These are phyloP conservation scores for Paspalum notatum DNA, from an alignment of 176 grass and related monocot species.

Conservation along the genomic window DNA sequence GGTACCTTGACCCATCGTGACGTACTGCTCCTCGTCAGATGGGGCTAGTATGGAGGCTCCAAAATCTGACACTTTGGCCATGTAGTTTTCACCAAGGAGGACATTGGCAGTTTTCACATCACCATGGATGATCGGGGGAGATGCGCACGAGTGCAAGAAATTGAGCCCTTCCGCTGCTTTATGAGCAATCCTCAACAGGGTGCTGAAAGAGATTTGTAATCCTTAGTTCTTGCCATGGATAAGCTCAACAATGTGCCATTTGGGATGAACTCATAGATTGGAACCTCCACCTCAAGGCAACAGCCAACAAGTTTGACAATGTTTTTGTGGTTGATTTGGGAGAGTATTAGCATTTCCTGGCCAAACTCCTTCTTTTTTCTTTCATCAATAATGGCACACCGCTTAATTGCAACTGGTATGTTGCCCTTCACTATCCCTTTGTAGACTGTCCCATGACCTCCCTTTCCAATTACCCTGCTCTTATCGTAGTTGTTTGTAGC, in stretches of 20 bases:
- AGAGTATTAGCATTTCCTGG: slow-evolving; percentile 46
- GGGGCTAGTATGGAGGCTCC: slow-evolving; percentile 49
- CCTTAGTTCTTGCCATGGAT: slow-evolving; percentile 41
- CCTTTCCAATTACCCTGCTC: slow-evolving; percentile 41
- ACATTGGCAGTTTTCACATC: slow-evolving; percentile 43
- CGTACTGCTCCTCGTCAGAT: slow-evolving; percentile 40
- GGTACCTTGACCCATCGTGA: slow-evolving; percentile 43
- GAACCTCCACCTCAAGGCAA: slow-evolving; percentile 17
- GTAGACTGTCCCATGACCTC: slow-evolving; percentile 48
- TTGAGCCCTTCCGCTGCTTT: slow-evolving; percentile 35
- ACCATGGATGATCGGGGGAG: slow-evolving; percentile 42
- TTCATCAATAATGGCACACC: slow-evolving; percentile 9
- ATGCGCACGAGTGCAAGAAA: slow-evolving; percentile 32
- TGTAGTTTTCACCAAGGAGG: slow-evolving; percentile 34
- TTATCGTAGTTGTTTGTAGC: slow-evolving; percentile 57
- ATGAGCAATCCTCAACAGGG: slow-evolving; percentile 40
- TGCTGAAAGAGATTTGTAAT: slow-evolving; percentile 31
- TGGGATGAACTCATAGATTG: slow-evolving; percentile 38
- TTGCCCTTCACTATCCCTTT: slow-evolving; percentile 32
- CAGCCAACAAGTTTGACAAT: neutral
- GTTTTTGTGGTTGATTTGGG: slow-evolving; percentile 48
- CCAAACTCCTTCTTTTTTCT: slow-evolving; percentile 47
- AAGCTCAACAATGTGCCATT: slow-evolving; percentile 35
- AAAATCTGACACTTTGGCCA: slow-evolving; percentile 46
- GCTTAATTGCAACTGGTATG: slow-evolving; percentile 2